phyloP scores from a whole-genome alignment of 2,329 filamentous ascomycete species.

The Beauveria sp. region DNA sequence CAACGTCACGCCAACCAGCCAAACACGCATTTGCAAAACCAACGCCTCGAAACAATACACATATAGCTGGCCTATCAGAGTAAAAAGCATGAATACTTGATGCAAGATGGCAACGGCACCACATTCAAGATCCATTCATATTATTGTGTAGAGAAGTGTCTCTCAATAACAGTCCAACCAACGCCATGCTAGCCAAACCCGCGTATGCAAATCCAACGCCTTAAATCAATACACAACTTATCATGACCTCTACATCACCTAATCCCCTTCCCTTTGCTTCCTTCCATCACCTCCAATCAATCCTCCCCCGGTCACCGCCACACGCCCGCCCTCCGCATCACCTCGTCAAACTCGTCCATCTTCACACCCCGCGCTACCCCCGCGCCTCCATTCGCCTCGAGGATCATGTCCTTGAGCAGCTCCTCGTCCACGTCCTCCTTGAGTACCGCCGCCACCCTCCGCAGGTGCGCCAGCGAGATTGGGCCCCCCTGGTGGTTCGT shows the following conservation, averaged over 20 bases:
- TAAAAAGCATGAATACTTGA: too few species aligned
- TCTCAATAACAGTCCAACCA: neutral
- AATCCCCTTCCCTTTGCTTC: neutral
- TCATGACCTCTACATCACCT: neutral
- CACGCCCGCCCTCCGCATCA: constrained; percentile 78
- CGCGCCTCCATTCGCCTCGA: constrained; percentile 81
- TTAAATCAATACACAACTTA: neutral
- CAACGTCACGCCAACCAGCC: too few species aligned
- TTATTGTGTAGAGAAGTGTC: neutral
- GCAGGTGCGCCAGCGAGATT: constrained; percentile 76
- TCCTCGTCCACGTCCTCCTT: constrained; percentile 81
- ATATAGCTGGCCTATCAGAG: too few species aligned
- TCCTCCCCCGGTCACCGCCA: constrained; percentile 51
- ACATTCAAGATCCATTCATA: neutral
- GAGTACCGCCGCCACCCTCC: constrained; percentile 69
- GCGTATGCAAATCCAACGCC: neutral
- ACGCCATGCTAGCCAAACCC: neutral
- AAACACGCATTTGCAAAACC: too few species aligned
- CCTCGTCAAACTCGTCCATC: constrained; percentile 73
- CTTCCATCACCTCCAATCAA: neutral
- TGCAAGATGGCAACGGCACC: neutral
- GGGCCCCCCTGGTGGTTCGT: constrained; percentile 45
- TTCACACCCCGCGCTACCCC: constrained; percentile 64
- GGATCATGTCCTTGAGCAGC: constrained; percentile 84
- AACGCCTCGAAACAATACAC: too few species aligned